phyloP scores from a whole-genome alignment of 768 basidiomycete species.

The Termitomyces sp. region DNA sequence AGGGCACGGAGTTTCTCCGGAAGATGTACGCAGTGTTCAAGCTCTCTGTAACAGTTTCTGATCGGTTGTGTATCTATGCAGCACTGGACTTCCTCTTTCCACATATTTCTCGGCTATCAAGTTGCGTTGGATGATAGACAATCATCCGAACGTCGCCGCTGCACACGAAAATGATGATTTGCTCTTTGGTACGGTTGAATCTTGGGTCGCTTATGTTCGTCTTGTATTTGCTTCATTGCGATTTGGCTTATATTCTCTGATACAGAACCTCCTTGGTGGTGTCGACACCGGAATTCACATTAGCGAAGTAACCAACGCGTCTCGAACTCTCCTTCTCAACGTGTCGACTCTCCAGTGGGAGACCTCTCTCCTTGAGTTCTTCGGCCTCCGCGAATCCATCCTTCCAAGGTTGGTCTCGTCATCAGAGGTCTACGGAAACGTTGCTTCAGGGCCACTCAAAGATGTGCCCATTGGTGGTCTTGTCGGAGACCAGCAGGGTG shows the following conservation, averaged over 20 bases:
- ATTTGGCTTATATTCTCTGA: constrained; percentile 3
- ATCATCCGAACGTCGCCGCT: constrained; percentile 64
- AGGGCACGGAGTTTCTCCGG: constrained; percentile 58
- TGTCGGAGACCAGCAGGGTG: constrained; percentile 98
- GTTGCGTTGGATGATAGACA: constrained; percentile 94
- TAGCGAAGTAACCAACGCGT: constrained; percentile 93
- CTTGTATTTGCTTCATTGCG: neutral
- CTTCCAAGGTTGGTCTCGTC: constrained; percentile 87
- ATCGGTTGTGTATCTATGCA: constrained; percentile 21
- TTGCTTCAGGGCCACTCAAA: constrained; percentile 58
- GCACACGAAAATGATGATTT: constrained; percentile 82
- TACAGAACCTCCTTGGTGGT: constrained; percentile 82
- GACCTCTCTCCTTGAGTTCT: constrained; percentile 77
- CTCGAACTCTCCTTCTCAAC: constrained; percentile 90
- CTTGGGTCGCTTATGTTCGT: constrained; percentile 87
- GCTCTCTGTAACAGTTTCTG: neutral
- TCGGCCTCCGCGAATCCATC: constrained; percentile 69
- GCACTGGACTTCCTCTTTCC: constrained; percentile 90
- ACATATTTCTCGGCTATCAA: constrained; percentile 99
- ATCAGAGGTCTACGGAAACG: constrained; percentile 85
- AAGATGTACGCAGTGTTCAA: constrained; percentile 48
- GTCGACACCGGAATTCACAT: constrained; percentile 66
- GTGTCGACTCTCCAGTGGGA: constrained; percentile 81
- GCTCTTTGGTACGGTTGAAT: constrained; percentile 92
- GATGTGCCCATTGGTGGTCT: constrained; percentile 88